These are phyloP conservation scores for Hypoxylon cercidicola DNA, from an alignment of 495 filamentous ascomycete genomes.

Conservation along the genomic window DNA sequence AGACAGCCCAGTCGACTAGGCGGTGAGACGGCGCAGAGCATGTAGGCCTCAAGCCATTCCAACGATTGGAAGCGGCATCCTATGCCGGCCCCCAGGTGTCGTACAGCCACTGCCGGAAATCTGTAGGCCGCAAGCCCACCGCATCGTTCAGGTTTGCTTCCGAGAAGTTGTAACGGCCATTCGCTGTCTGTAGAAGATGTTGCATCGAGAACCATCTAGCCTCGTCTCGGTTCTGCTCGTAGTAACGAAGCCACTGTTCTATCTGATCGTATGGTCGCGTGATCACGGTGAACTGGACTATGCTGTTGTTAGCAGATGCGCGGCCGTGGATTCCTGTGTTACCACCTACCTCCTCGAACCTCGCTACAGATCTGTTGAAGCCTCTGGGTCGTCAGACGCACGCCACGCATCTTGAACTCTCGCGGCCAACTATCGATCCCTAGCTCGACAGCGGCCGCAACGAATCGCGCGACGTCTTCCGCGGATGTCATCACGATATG, in stretches of 20 bases:
- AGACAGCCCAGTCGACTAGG: neutral
- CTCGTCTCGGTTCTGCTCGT: slow-evolving; percentile 49
- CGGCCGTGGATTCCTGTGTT: slow-evolving; percentile 3
- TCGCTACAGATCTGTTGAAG: slow-evolving; percentile 58
- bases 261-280: slow-evolving; percentile 55
- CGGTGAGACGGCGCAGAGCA: neutral
- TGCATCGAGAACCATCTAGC: slow-evolving; percentile 54
- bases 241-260: slow-evolving; percentile 52
- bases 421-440: slow-evolving; percentile 70
- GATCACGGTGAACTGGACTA: slow-evolving; percentile 55
- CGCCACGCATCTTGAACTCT: slow-evolving; percentile 73
- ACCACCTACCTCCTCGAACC: slow-evolving; percentile 52
- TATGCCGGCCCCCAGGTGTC: slow-evolving; percentile 53
- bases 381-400: slow-evolving; percentile 65
- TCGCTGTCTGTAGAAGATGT: slow-evolving; percentile 59
- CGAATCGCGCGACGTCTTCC: slow-evolving; percentile 72
- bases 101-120: slow-evolving; percentile 61
- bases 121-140: slow-evolving; percentile 54
- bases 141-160: slow-evolving; percentile 56
- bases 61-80: slow-evolving; percentile 6
- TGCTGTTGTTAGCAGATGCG: slow-evolving; percentile 20
- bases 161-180: slow-evolving; percentile 60
- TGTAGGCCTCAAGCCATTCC: neutral
- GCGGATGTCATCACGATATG: slow-evolving; percentile 73
- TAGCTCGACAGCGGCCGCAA: slow-evolving; percentile 69